phyloP scores from a whole-genome alignment of 495 filamentous ascomycete species.

The Annulohypoxylon stygium region DNA sequence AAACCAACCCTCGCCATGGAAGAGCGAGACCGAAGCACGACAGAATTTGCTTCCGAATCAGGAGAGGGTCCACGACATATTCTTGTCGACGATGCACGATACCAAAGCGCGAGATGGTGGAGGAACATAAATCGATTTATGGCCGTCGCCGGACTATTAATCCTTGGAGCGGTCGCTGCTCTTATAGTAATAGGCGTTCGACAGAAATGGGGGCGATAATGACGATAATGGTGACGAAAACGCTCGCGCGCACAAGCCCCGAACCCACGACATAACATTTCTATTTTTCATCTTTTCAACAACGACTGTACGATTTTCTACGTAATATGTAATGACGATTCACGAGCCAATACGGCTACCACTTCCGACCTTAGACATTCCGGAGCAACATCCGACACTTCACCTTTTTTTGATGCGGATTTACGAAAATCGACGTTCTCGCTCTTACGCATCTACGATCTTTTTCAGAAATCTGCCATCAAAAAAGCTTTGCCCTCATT shows the following conservation, averaged over 20 bases:
- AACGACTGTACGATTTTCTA: constrained; percentile 42
- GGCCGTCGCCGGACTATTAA: constrained; percentile 79
- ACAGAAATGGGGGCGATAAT: constrained; percentile 55
- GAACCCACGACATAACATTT: constrained; percentile 29
- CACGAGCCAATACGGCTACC: constrained; percentile 46
- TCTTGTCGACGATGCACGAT: constrained; percentile 72
- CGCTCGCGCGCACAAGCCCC: constrained; percentile 13
- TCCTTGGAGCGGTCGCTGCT: constrained; percentile 80
- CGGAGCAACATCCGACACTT: constrained; percentile 22
- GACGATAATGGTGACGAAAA: constrained; percentile 24
- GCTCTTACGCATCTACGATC: constrained; percentile 15
- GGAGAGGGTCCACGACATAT: constrained; percentile 36
- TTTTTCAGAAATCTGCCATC: constrained; percentile 14
- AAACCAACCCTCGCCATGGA: constrained; percentile 61
- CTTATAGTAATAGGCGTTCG: constrained; percentile 69
- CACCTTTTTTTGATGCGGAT: constrained; percentile 15
- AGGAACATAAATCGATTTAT: constrained; percentile 89
- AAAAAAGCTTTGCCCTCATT: constrained; percentile 7
- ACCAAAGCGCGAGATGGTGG: constrained; percentile 93
- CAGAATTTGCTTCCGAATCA: constrained; percentile 55
- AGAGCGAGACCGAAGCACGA: constrained; percentile 51
- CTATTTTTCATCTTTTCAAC: constrained; percentile 36
- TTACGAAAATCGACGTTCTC: constrained; percentile 22
- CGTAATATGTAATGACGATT: constrained; percentile 50
- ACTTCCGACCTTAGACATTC: constrained; percentile 31